phyloP scores from a whole-genome alignment of 2,329 filamentous ascomycete species.

The Periglandula ipomoeae region DNA sequence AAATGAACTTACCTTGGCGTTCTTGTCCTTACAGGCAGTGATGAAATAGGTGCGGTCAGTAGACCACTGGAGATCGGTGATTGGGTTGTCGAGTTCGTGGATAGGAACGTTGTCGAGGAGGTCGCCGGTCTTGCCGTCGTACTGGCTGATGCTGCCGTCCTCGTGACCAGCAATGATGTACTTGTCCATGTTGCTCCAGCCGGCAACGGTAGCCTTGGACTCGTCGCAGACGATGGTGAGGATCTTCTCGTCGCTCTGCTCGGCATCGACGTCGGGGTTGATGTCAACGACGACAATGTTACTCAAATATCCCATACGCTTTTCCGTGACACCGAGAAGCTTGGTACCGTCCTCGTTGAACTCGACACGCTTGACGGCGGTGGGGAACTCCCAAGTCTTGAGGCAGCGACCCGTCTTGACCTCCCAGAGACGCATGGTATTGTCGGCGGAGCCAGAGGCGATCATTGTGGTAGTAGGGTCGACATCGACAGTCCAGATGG shows the following conservation, averaged over 20 bases:
- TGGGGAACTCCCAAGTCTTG: constrained; percentile 97
- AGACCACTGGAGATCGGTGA: constrained; percentile 94
- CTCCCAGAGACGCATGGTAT: constrained; percentile 96
- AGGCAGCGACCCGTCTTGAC: constrained; percentile 84
- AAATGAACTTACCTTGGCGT: constrained; percentile 59
- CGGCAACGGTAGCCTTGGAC: constrained; percentile 94
- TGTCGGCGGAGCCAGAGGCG: constrained; percentile 93
- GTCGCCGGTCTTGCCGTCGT: constrained; percentile 87
- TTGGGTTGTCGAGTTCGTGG: constrained; percentile 74
- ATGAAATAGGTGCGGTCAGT: constrained; percentile 95
- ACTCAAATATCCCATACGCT: constrained; percentile 92
- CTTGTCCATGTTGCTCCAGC: constrained; percentile 88
- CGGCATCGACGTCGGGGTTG: constrained; percentile 69
- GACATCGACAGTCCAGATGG: constrained; percentile 97
- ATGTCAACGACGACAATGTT: constrained; percentile 92
- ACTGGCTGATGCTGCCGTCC: constrained; percentile 85
- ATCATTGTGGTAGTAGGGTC: constrained; percentile 87
- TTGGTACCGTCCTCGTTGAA: constrained; percentile 90
- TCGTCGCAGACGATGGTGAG: constrained; percentile 88
- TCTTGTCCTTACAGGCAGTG: constrained; percentile 97
- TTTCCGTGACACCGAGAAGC: constrained; percentile 91
- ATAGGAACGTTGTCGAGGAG: constrained; percentile 70
- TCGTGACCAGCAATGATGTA: constrained; percentile 98
- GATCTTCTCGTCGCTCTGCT: constrained; percentile 74
- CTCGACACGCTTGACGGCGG: constrained; percentile 94